Percentiles rank a stretch among this genome's conserved stretches.
These are phyloP conservation scores for Lipomyces sp. DNA, from an alignment of 805 yeast species.

Conservation along the genomic window DNA sequence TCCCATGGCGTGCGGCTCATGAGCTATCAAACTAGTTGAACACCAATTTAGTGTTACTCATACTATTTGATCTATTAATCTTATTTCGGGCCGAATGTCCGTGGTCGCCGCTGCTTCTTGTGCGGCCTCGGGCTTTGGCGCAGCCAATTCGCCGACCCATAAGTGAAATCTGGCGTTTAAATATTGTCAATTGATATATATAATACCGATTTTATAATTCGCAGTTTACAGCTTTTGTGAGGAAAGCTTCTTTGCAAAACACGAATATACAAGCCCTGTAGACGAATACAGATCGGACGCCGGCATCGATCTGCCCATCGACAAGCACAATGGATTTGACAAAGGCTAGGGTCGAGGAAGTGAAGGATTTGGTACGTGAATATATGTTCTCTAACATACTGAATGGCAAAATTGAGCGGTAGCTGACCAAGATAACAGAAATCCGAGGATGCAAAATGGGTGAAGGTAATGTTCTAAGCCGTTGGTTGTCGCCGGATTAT, in stretches of 20 bases:
- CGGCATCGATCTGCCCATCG: background rate
- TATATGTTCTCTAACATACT: background rate
- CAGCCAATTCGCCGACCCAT: no score
- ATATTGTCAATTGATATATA: no score
- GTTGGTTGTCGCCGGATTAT: no score
- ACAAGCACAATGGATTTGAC: constrained; percentile 10
- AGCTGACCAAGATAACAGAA: constrained; percentile 29
- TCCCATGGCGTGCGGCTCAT: background rate
- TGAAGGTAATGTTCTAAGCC: constrained; percentile 46
- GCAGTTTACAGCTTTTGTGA: background rate
- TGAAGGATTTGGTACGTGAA: constrained; percentile 29
- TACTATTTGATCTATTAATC: background rate
- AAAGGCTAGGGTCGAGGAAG: constrained; percentile 29
- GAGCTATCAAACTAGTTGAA: no score
- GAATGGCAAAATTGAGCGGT: background rate
- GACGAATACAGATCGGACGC: background rate
- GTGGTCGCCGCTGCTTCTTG: no score
- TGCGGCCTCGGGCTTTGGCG: no score
- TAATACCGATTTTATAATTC: background rate
- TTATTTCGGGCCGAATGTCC: background rate
- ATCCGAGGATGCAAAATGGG: constrained; percentile 65
- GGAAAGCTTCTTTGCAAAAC: background rate
- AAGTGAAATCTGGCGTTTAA: no score
- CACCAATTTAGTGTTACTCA: background rate
- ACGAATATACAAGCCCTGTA: background rate